Base-by-base conservation (phyloP, 2,329 filamentous ascomycete genomes). In the Fusarium keratoplasticum region DNA sequence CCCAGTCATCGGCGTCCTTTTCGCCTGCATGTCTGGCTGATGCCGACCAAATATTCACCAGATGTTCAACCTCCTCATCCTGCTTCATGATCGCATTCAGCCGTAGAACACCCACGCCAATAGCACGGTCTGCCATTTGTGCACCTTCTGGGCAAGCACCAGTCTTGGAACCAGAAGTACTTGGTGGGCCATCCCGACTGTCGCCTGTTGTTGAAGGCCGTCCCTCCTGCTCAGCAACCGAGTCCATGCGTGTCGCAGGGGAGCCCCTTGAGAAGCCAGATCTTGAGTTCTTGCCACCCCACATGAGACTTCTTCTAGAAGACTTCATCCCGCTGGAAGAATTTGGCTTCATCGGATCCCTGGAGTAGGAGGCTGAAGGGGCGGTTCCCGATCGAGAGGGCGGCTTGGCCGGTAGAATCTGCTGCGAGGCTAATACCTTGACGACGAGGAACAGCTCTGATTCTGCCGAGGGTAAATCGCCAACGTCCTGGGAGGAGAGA, bases 371-470 rank as follows among this genome's bases (percentile, higher is more conserved):
- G 31, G 79, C 81, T 38, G 86, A 84, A 4, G 83, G 82, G 14
- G 83, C 83, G 1, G 85, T 83, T 22, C 88, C 88, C 8, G 88
- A 86, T 60, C 89, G 85, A 5, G 89, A 90, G 9, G 82, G 79
- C 2, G 89, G 87, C 68, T 88, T 87, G 4, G 71, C 66, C 7
- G 81, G 73, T 14, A 84, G 70, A 6, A 90, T 82, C 57, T 88
- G 87, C 67, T 90, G 87, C 0, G 86, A 83, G 4, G 91, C 89
- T 58, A 95, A 88, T 9, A 98, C 89, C 77, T 94, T 95, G 73
- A 96, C 93, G 5, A 98, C 91, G 2, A 99, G 87, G 80, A 94
- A 98, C 22, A 98, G 84, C 61, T 95, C 93, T 5, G 90, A 90
- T 57, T 93, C 93, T 10, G 90, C 88, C 4, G 92, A 87, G 1